phyloP scores from a whole-genome alignment of 495 filamentous ascomycete species.

The Rostrohypoxylon terebratum region DNA sequence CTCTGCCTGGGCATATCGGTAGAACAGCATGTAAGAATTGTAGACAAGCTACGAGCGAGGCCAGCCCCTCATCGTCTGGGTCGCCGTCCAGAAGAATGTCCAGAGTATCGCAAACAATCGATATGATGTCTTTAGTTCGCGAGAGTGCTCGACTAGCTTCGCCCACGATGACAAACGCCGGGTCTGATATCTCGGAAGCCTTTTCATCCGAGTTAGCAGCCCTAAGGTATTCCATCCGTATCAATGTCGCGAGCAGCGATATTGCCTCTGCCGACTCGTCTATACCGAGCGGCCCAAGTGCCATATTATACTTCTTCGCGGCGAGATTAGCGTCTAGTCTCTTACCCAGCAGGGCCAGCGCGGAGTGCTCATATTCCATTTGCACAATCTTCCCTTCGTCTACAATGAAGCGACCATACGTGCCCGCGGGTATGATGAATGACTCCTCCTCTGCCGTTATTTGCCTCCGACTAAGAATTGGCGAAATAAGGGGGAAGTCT shows the following conservation, averaged over 20 bases:
- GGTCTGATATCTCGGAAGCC: conserved; percentile 44
- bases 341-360: conserved; percentile 78
- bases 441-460: conserved; percentile 51
- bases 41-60: conserved; percentile 76
- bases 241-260: conserved; percentile 56
- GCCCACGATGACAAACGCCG: conserved; percentile 67
- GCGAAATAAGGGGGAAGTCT: conserved; percentile 66
- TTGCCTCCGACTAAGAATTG: conserved; percentile 47
- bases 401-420: conserved; percentile 75
- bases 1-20: conserved; percentile 76
- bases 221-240: conserved; percentile 54
- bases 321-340: conserved; percentile 70
- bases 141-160: conserved; percentile 79
- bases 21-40: conserved; percentile 81
- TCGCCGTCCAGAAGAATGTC: conserved; percentile 75
- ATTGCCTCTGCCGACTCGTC: conserved; percentile 58
- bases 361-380: conserved; percentile 81
- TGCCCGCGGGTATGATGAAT: conserved; percentile 69
- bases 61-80: conserved; percentile 64
- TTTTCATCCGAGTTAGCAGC: conserved; percentile 36
- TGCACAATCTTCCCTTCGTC: conserved; percentile 65
- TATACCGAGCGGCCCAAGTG: conserved; percentile 49
- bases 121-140: conserved; percentile 79
- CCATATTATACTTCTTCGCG: conserved; percentile 50
- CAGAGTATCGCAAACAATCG: conserved; percentile 84